Conservation (phyloP, 2,329 filamentous ascomycete species). For the Aureobasidium lini region DNA sequence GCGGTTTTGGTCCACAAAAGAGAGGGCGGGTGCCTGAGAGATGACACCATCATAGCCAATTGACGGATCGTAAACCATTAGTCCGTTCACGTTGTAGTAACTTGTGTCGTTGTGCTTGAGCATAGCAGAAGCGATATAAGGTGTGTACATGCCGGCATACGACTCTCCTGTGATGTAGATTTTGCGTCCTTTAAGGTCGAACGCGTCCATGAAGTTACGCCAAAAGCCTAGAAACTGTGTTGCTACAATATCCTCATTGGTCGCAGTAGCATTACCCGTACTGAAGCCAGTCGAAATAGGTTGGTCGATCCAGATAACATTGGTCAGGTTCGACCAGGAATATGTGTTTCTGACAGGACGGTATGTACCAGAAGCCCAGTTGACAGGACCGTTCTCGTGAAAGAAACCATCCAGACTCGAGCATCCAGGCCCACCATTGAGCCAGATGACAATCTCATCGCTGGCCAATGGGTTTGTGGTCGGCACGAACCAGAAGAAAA, state of each 20-base stretch:
- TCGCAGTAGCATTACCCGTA: slow-evolving; percentile 26
- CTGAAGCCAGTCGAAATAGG: slow-evolving; percentile 24
- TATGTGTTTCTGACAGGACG: slow-evolving; percentile 37
- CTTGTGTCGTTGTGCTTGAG: slow-evolving; percentile 39
- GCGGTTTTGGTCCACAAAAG: slow-evolving; percentile 3
- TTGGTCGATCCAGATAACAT: slow-evolving; percentile 59
- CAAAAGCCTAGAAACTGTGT: slow-evolving; percentile 37
- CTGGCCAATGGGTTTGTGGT: slow-evolving; percentile 36
- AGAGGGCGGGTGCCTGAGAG: slow-evolving; percentile 11
- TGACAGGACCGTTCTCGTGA: slow-evolving; percentile 37
- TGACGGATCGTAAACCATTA: slow-evolving; percentile 29
- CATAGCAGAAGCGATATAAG: slow-evolving; percentile 49
- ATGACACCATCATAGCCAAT: slow-evolving; percentile 32
- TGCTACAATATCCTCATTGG: slow-evolving; percentile 34
- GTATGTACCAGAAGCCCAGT: slow-evolving; percentile 37
- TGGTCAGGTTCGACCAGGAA: slow-evolving; percentile 56
- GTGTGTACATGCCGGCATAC: slow-evolving; percentile 55
- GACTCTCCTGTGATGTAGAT: slow-evolving; percentile 51
- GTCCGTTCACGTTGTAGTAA: slow-evolving; percentile 27
- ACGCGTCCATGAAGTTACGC: slow-evolving; percentile 46
- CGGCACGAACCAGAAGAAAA: slow-evolving; percentile 47
- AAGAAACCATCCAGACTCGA: slow-evolving; percentile 36
- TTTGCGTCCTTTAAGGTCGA: slow-evolving; percentile 43
- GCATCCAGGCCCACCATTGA: slow-evolving; percentile 35
- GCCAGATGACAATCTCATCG: slow-evolving; percentile 33